Evolutionary conservation across 805 yeast genomes (phyloP), one percentile per base, ranked within the genome.

Genomic region (Schwanniomyces yamadae): DNA sequence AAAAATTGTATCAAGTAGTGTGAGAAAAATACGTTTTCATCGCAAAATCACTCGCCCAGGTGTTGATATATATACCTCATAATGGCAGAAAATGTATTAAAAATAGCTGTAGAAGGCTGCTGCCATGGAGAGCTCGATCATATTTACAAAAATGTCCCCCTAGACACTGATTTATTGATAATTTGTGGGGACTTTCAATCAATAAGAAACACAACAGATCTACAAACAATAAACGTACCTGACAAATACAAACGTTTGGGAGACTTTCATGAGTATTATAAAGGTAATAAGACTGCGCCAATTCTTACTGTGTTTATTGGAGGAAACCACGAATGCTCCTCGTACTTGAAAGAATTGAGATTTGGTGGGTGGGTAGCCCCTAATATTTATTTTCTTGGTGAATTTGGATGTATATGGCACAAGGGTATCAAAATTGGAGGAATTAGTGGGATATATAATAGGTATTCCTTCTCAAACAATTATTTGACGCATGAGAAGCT

Each of bases 331-430:
- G 99, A 93, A 54, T 80, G 93, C 4, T 85, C 95, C 39, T 78
- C 81, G 40, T 86, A 84, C 54, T 54, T 93, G 43, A 66, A 75
- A 41, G 88, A 84, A 47, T 61, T 90, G 39, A 77, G 76, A 40
- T 75, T 72, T 55, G 99, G 99, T 9, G 99, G 99, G 0, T 93
- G 91, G 86, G 90, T 85, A 1, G 95, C 95, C 1, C 86, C 88
- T 1, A 81, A 83, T 44, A 86, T 93, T 10, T 93, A 82, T 58
- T 93, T 79, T 54, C 52, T 93, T 48, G 99, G 99, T 0, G 77
- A 78, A 28, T 75, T 82, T 13, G 87, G 89, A 11, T 78, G 79
- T 2, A 62, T 93, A 2, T 79, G 85, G 80, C 84, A 64, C 49
- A 76, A 73, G 44, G 96, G 96, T 0, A 45, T 91, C 4, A 65